A percentile compares a stretch with the other conserved stretches of the same genome.
These are phyloP conservation scores for Colletotrichum scovillei DNA, from an alignment of 2,329 filamentous ascomycete species.

Conservation along the genomic window DNA sequence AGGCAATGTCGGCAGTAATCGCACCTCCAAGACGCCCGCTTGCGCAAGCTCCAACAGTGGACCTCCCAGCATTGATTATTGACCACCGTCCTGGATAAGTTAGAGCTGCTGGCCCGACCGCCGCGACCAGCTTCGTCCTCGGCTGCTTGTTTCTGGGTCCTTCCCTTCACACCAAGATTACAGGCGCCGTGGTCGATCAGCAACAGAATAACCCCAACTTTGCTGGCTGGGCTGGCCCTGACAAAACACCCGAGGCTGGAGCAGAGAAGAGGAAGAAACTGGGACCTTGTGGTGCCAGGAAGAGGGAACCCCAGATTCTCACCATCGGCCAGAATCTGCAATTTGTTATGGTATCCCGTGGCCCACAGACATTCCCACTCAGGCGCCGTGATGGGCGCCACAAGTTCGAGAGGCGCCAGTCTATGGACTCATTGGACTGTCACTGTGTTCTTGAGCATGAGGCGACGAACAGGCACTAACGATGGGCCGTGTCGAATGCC, in stretches of 20 bases:
- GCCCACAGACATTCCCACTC: not conserved
- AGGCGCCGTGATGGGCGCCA: slow-evolving; percentile 9
- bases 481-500: not conserved
- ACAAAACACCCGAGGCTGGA: not conserved
- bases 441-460: slow-evolving; percentile 4
- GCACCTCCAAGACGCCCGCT: slow-evolving; percentile 14
- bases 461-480: slow-evolving; percentile 6
- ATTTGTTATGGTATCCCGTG: not conserved
- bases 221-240: slow-evolving; percentile 14
- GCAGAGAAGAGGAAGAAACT: not conserved
- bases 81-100: slow-evolving; percentile 6
- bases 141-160: slow-evolving; percentile 17
- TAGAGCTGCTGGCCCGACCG: slow-evolving; percentile 7
- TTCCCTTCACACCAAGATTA: slow-evolving; percentile 29
- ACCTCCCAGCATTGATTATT: slow-evolving; percentile 23
- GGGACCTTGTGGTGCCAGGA: slow-evolving; percentile 6
- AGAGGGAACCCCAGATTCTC: slow-evolving; percentile 27
- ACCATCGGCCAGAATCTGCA: not conserved
- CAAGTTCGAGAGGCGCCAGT: slow-evolving; percentile 12
- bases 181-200: slow-evolving; percentile 9
- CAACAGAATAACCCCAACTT: slow-evolving; percentile 15
- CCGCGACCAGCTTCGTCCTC: slow-evolving; percentile 7
- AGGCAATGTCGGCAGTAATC: not conserved
- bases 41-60: slow-evolving; percentile 26
- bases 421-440: not conserved